A percentile compares a stretch with the other conserved stretches of the same genome.
phyloP scores from a whole-genome alignment of 2,329 filamentous ascomycete species.

The Acarospora socialis region DNA sequence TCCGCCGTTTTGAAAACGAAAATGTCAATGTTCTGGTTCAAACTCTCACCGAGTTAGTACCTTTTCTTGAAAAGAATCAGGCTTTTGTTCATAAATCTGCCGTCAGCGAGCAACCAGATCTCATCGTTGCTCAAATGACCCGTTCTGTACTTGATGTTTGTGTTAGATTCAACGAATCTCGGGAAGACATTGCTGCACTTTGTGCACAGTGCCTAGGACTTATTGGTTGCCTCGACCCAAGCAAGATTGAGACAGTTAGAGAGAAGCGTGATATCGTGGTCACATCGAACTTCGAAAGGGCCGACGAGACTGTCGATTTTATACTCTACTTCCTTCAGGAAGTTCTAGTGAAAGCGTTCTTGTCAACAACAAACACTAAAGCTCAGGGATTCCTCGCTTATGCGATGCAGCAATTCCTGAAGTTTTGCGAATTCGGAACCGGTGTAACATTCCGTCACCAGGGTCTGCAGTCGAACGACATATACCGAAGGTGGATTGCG shows the following conservation, averaged over 20 bases:
- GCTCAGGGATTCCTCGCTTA: constrained; percentile 86
- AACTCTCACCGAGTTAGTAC: constrained; percentile 61
- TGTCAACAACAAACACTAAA: constrained; percentile 75
- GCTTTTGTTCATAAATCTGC: constrained; percentile 64
- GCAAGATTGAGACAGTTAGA: constrained; percentile 66
- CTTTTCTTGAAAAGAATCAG: constrained; percentile 60
- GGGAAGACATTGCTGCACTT: constrained; percentile 53
- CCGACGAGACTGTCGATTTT: constrained; percentile 72
- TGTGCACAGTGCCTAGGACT: constrained; percentile 75
- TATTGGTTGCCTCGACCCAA: constrained; percentile 83
- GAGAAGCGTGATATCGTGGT: constrained; percentile 75
- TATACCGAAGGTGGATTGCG: constrained; percentile 60
- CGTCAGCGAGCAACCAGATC: constrained; percentile 69
- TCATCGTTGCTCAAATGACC: constrained; percentile 54
- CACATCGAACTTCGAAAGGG: constrained; percentile 67
- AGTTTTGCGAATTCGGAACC: constrained; percentile 57
- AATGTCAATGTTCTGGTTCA: constrained; percentile 74
- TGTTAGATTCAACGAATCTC: constrained; percentile 59
- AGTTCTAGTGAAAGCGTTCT: constrained; percentile 78
- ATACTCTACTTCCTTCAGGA: constrained; percentile 72
- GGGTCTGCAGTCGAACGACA: constrained; percentile 41
- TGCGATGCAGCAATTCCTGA: constrained; percentile 82
- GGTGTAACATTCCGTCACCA: constrained; percentile 38
- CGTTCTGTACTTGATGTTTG: constrained; percentile 74
- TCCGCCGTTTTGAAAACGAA: constrained; percentile 63